phyloP scores from a whole-genome alignment of 352 stramenopile genomes.

The Phytophthora nicotianae region DNA sequence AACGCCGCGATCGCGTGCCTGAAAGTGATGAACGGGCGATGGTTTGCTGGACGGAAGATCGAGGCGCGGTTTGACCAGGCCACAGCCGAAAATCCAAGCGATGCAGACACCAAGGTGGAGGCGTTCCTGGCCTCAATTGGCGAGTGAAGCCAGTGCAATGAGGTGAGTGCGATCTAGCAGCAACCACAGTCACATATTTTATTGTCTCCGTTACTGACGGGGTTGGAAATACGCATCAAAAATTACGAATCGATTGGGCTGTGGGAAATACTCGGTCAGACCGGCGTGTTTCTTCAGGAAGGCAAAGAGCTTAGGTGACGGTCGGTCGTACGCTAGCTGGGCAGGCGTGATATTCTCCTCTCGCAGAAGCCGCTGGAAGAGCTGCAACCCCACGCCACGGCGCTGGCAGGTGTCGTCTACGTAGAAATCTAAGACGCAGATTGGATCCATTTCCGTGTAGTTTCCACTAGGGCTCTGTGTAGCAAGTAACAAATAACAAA shows the following conservation, averaged over 20 bases:
- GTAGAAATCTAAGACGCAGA: constrained; percentile 87
- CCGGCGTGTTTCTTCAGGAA: constrained; percentile 78
- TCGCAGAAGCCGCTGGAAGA: constrained; percentile 70
- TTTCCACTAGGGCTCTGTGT: constrained; percentile 52
- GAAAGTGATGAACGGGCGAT: constrained; percentile 78
- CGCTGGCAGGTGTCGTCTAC: constrained; percentile 61
- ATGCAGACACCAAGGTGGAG: constrained; percentile 75
- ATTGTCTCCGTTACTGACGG: constrained; percentile 18
- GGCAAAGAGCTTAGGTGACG: constrained; percentile 79
- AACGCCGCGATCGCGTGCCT: constrained; percentile 70
- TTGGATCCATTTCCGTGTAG: constrained; percentile 74
- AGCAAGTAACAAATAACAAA: constrained; percentile 18
- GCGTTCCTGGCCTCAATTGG: constrained; percentile 78
- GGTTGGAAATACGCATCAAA: constrained; percentile 74
- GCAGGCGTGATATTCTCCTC: constrained; percentile 31
- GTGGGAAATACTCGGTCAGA: constrained; percentile 51
- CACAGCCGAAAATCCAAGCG: constrained; percentile 57
- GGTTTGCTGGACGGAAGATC: constrained; percentile 79
- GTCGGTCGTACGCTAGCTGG: constrained; percentile 76
- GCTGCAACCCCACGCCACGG: constrained; percentile 53
- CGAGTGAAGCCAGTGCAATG: constrained; percentile 26
- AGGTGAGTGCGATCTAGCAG: constrained; percentile 19
- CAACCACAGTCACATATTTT: constrained; percentile 1
- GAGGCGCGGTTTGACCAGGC: constrained; percentile 63
- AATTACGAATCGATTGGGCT: constrained; percentile 89